Conservation (phyloP, 2,329 filamentous ascomycete genomes). For the Myriosclerotinia duriaeana region DNA sequence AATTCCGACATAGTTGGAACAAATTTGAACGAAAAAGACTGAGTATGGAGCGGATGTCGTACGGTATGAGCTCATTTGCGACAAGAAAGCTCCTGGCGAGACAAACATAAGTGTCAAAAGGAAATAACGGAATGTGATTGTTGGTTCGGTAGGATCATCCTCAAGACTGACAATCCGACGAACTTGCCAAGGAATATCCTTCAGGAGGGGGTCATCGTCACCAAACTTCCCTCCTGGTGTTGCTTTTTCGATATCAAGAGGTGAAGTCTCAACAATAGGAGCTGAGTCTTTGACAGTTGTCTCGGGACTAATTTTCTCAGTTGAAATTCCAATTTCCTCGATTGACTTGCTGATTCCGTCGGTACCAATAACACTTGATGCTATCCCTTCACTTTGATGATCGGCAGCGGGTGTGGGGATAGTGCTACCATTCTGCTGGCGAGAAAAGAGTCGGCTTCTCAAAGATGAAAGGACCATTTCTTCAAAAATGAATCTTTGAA, state of each 20-base stretch:
- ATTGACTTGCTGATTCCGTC: constrained; percentile 14
- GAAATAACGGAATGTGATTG: constrained; percentile 61
- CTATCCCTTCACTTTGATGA: background rate
- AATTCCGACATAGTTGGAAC: constrained; percentile 50
- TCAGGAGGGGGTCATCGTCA: constrained; percentile 52
- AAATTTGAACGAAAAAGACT: constrained; percentile 59
- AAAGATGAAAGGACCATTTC: constrained; percentile 13
- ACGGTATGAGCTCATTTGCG: constrained; percentile 55
- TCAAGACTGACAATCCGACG: constrained; percentile 57
- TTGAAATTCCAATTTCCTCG: constrained; percentile 8
- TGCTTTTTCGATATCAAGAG: constrained; percentile 23
- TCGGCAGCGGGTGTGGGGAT: background rate
- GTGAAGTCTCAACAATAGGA: constrained; percentile 44
- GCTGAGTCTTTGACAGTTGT: background rate
- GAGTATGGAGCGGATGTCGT: constrained; percentile 56
- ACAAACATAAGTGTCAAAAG: constrained; percentile 55
- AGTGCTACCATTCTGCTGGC: background rate
- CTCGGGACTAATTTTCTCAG: constrained; percentile 5
- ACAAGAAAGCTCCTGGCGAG: constrained; percentile 57
- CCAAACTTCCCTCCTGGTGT: constrained; percentile 23
- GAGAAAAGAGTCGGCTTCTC: constrained; percentile 16
- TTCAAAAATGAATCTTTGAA: background rate
- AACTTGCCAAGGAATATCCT: constrained; percentile 55
- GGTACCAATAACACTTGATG: constrained; percentile 17
- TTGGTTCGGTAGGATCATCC: constrained; percentile 56